phyloP scores from a whole-genome alignment of 345 rosid genomes.

The Eucalyptus polybractea region DNA sequence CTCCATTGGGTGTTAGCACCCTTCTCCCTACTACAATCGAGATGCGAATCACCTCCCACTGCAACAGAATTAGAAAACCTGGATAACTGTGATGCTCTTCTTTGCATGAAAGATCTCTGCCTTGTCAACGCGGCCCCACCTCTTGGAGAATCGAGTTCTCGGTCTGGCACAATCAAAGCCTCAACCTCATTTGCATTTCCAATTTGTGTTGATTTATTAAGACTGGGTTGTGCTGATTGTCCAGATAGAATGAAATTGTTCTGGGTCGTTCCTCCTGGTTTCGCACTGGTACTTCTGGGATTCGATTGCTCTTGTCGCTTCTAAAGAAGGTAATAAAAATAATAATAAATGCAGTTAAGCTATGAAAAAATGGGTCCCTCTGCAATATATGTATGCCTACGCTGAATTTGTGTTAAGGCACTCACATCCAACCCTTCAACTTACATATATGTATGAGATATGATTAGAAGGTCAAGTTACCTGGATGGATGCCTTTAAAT shows the following conservation, averaged over 20 bases:
- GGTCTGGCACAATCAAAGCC: slow-evolving; percentile 4
- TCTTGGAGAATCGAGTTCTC: slow-evolving; percentile 13
- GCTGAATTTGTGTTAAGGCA: not conserved
- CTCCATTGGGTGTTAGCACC: slow-evolving; percentile 29
- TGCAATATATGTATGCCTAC: not conserved
- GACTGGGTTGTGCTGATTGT: slow-evolving; percentile 5
- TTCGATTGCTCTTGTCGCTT: slow-evolving; percentile 30
- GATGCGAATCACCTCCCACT: slow-evolving; percentile 50
- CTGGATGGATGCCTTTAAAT: slow-evolving; percentile 17
- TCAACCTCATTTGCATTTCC: slow-evolving; percentile 10
- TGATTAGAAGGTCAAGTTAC: not conserved
- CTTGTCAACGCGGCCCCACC: slow-evolving; percentile 18
- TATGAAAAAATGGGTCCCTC: not conserved
- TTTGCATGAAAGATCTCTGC: slow-evolving; percentile 37
- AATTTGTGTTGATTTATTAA: slow-evolving; percentile 8
- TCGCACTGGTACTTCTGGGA: slow-evolving; percentile 18
- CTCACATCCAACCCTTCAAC: not conserved
- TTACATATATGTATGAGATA: not conserved
- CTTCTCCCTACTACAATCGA: slow-evolving; percentile 25
- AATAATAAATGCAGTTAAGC: not conserved
- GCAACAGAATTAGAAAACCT: slow-evolving; percentile 81
- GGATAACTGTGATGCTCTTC: slow-evolving; percentile 34
- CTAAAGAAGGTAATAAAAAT: slow-evolving; percentile 10
- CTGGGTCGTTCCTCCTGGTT: slow-evolving; percentile 9
- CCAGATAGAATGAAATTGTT: slow-evolving; percentile 13